Base-by-base conservation (phyloP, 441 rosid genomes). In the Syzygium malaccense region DNA sequence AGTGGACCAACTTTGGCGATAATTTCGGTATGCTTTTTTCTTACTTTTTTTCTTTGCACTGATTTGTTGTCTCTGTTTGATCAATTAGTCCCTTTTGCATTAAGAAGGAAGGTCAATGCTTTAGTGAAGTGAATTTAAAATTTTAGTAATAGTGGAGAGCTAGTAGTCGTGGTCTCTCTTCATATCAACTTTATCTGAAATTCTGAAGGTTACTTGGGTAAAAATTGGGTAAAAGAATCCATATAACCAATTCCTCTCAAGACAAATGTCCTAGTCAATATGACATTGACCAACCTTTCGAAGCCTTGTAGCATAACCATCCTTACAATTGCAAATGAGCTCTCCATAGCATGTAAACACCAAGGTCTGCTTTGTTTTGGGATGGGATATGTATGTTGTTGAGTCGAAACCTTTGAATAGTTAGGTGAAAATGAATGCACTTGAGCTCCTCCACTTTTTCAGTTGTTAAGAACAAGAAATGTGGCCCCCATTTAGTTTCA, bases 1-100 rank as follows among this genome's bases (percentile, higher is more conserved):
- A 90, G 48, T 95, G 95, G 95, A 97, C 96, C 90, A 95, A 95
- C 88, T 98, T 98, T 80, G 99, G 98, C 2, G 94, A 95, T 87
- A 53, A 88, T 4, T 95, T 97, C 88, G 99, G 99, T 98, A 95
- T 86, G 64, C 64, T 54, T 84, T 37, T 48, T 57, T 78, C 26
- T 51, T 5, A 4, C 6, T 85, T 30, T 55, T 85, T 33, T 55
- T 15, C 28, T 55, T 85, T 85, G 66, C 49, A 13, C 87, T 6
- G 20, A 37, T 25, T 37, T 75, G n/a, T 75, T 23, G 51, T 75
- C 26, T 41, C 83, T 75, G 83, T 75, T 37, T 37, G 51, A 37
- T 75, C 83, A 37, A 75, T 75, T 75, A 37, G 83, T 41, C 51
- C 87, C 64, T 55, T 32, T 85, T 85, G 14, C 57, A 85, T 68